Evolutionary conservation across 345 rosid species (phyloP), one percentile per base, ranked within the genome.

Genomic region (Lenwebbia sp.): DNA sequence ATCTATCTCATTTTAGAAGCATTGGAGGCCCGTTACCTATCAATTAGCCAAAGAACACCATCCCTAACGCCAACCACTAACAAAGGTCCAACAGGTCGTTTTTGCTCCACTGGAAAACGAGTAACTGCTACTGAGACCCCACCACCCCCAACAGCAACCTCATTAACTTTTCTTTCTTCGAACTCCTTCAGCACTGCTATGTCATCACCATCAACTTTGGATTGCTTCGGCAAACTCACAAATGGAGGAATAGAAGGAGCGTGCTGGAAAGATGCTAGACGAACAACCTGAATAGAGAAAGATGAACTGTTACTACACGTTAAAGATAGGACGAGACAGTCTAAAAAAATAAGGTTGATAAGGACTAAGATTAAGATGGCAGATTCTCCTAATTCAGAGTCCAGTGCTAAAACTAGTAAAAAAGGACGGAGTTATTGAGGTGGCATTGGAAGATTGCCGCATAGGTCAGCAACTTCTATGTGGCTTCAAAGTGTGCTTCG

Each of bases 31-130:
- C 40, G 23, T 58, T 92, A 97, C 99, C 99, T 92, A 89, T 97
- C 99, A 91, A 97, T 92, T 86, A 97, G 99, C 99, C 99, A 97
- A 85, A 97, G 99, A 91, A 97, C 99, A 87, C 98, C 98, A 93
- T 97, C 98, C 86, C 96, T 94, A 70, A 97, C 98, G 84, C 99
- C 99, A 89, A 94, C 96, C 85, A 97, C 93, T 88, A 95, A 92
- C 84, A 97, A 92, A 86, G 99, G 99, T 91, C 99, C 99, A 70
- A 97, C 95, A 54, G 99, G 99, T 85, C 99, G 95, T 87, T 94
- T 97, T 88, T 96, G 98, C 90, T 97, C 99, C 62, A 90, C 60
- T 30, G 99, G 99, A 88, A 97, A 97, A 87, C 99, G 98, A 87
- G 99, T 96, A 89, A 97, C 97, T 85, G 99, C 99, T 86, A 97